Evolutionary conservation across 2,329 filamentous ascomycete genomes (phyloP), one percentile per base, ranked within the genome.

Genomic region (Cladosporium sp.): DNA sequence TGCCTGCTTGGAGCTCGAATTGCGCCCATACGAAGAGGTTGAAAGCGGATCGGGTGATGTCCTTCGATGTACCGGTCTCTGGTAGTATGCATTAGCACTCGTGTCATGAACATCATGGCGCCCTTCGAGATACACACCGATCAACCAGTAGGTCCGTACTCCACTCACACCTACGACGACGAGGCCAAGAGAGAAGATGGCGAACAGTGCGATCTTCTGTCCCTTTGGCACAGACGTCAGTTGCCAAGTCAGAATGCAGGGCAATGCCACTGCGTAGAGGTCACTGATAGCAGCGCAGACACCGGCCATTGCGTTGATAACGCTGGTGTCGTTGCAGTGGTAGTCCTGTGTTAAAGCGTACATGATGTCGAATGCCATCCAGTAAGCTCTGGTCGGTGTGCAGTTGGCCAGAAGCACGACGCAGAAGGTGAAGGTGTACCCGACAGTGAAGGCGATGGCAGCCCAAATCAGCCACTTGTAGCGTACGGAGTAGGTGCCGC

Each of bases 131-230:
- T 44, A 51, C 55, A 24, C 39, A 64, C 62, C 32, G 15, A 59
- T 64, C 13, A 74, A 69, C 52, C 72, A 74, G 56, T 73, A 73
- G 0, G 73, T 70, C 17, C 75, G 70, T 57, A 76, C 60, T 13
- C 71, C 63, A 45, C 73, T 70, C 28, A 68, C 71, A 4, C 71
- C 61, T 42, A 68, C 68, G 56, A 60, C 76, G 70, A 80, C 67
- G 4, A 78, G 67, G 1, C 78, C 75, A 7, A 77, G 58, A 4
- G 67, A 75, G 68, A 75, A 71, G 63, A 80, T 71, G 42, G 76
- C 73, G 42, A 77, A 74, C 4, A 78, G 64, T 0, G 71, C 75
- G 24, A 77, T 57, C 64, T 77, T 79, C 62, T 80, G 77, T 17
- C 70, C 66, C 15, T 57, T 64, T 3, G 75, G 70, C 37, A 80